phyloP scores from a whole-genome alignment of 2,329 filamentous ascomycete genomes.

The Zymoseptoria passerinii region DNA sequence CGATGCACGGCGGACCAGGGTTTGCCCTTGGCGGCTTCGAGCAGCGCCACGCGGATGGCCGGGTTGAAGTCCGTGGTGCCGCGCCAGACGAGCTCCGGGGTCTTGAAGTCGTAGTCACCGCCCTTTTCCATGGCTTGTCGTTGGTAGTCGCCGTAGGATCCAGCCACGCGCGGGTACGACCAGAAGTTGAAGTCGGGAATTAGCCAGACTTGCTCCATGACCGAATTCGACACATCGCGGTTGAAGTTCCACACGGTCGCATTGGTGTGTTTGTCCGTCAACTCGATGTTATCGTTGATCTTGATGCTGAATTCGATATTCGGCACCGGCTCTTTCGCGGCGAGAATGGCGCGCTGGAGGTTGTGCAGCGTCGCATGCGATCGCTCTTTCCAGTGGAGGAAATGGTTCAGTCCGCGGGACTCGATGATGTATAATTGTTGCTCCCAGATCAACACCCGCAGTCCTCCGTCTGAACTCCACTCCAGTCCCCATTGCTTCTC shows the following conservation, averaged over 20 bases:
- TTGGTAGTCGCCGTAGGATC: conserved; percentile 20
- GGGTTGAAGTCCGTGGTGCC: conserved; percentile 33
- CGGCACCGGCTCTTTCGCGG: conserved; percentile 35
- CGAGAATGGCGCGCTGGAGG: conserved; percentile 41
- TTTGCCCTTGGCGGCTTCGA: conserved; percentile 25
- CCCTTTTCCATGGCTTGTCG: conserved; percentile 18
- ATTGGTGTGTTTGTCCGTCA: conserved; percentile 18
- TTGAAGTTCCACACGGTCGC: conserved; percentile 38
- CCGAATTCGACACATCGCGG: conserved; percentile 22
- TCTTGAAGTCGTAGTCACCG: conserved; percentile 33
- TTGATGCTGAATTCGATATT: conserved; percentile 45
- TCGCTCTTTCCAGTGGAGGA: conserved; percentile 24
- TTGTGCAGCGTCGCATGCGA: conserved; percentile 38
- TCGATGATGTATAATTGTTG: conserved; percentile 31
- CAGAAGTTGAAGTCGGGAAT: conserved; percentile 50
- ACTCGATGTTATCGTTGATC: conserved; percentile 38
- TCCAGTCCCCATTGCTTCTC: conserved; percentile 23
- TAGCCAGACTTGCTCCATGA: conserved; percentile 36
- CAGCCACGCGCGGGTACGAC: conserved; percentile 35
- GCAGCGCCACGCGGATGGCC: conserved; percentile 26
- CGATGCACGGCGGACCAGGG: conserved; percentile 40
- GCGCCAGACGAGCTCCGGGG: conserved; percentile 43
- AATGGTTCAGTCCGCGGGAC: conserved; percentile 26
- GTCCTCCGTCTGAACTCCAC: conserved; percentile 26
- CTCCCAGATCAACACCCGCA: conserved; percentile 33